A percentile compares a stretch with the other conserved stretches of the same genome.
These are phyloP conservation scores for Leishmania tropica DNA, from an alignment of 208 protist genomes.

Conservation along the genomic window DNA sequence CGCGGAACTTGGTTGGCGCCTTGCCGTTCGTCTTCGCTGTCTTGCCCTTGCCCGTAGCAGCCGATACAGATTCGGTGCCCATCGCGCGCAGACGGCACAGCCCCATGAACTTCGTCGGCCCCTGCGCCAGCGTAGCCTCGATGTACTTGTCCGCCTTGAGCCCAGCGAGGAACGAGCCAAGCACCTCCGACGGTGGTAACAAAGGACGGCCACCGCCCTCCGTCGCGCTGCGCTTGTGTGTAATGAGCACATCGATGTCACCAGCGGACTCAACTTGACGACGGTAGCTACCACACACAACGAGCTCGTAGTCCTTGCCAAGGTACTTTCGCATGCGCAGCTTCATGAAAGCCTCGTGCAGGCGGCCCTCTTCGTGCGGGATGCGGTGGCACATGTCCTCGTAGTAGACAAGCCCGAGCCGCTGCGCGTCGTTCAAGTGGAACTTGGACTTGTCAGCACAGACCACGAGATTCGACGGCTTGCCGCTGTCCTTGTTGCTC, in stretches of 20 bases:
- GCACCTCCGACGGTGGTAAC: conserved; percentile 45
- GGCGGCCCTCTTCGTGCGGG: conserved; percentile 74
- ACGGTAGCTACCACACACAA: conserved; percentile 86
- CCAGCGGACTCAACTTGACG: conserved; percentile 61
- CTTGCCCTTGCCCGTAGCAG: not conserved
- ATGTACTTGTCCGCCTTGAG: conserved; percentile 79
- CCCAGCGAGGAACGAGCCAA: conserved; percentile 54
- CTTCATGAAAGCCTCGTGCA: conserved; percentile 86
- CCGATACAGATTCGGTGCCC: not conserved
- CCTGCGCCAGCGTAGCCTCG: conserved; percentile 80
- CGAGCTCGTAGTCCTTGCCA: conserved; percentile 68
- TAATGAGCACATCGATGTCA: conserved; percentile 90
- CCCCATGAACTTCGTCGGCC: conserved; percentile 90
- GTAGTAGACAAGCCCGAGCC: conserved; percentile 81
- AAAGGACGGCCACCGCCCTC: not conserved
- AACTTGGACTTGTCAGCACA: conserved; percentile 37
- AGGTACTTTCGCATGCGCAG: conserved; percentile 71
- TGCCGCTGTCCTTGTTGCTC: conserved; percentile 36
- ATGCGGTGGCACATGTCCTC: conserved; percentile 83
- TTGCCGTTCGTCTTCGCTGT: conserved; percentile 21
- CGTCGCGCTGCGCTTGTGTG: conserved; percentile 35
- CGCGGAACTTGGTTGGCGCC: conserved; percentile 43
- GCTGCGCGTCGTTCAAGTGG: conserved; percentile 73
- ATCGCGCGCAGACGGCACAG: conserved; percentile 68
- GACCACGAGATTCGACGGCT: conserved; percentile 6